phyloP scores from a whole-genome alignment of 768 basidiomycete genomes.

The Cyclocybe aegerita region DNA sequence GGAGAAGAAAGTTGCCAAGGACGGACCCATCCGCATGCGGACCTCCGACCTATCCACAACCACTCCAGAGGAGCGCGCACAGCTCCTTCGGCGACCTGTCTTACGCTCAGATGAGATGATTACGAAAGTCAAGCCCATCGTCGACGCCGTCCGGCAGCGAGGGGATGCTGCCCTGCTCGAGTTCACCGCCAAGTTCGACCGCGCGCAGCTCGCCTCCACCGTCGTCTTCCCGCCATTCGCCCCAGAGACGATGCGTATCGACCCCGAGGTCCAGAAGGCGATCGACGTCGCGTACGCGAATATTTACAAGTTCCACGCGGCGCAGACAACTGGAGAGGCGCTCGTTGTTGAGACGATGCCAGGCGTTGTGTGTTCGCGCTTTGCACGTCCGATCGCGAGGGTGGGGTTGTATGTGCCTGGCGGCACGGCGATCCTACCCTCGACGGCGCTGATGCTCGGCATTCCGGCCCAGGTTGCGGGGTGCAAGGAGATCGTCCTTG shows the following conservation, averaged over 20 bases:
- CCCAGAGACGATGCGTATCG: conserved; percentile 58
- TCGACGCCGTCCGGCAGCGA: conserved; percentile 76
- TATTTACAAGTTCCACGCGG: conserved; percentile 88
- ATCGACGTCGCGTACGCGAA: conserved; percentile 92
- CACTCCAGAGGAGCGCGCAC: conserved; percentile 52
- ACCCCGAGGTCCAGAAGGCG: conserved; percentile 66
- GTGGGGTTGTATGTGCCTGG: conserved; percentile 98
- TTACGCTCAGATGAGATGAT: conserved; percentile 90
- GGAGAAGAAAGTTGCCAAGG: conserved; percentile 14
- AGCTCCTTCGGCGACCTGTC: conserved; percentile 85
- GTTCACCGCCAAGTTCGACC: conserved; percentile 93
- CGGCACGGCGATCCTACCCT: conserved; percentile 94
- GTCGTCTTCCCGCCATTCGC: conserved; percentile 80
- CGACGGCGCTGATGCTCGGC: conserved; percentile 97
- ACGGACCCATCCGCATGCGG: conserved; percentile 73
- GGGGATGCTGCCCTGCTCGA: conserved; percentile 88
- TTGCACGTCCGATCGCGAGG: conserved; percentile 91
- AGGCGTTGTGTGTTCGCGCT: conserved; percentile 93
- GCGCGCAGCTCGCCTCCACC: conserved; percentile 66
- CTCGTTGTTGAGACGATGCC: conserved; percentile 96
- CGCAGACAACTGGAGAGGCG: conserved; percentile 70
- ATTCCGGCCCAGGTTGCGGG: conserved; percentile 97
- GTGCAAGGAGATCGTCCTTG: conserved; percentile 88
- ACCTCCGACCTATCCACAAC: conserved; percentile 57
- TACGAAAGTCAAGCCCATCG: conserved; percentile 89